Evolutionary conservation across 208 protist genomes (phyloP).

Genomic region (Wallacemonas sp.): DNA sequence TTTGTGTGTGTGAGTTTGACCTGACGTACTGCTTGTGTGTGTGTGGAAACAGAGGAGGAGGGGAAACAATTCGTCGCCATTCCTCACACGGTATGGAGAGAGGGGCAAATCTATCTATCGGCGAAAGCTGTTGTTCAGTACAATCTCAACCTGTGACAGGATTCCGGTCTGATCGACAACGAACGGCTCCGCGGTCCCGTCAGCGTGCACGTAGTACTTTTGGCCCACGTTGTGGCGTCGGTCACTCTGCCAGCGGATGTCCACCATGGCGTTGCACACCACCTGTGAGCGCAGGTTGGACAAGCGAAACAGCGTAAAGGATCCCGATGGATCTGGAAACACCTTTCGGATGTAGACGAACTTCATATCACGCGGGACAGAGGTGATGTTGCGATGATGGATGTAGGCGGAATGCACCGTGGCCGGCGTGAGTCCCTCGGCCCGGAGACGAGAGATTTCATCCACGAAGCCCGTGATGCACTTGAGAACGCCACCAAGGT

Average conservation of each 20-base stretch:
- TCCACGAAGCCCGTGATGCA: constrained; percentile 78
- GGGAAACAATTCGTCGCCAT: too few relatives aligned
- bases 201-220: constrained; percentile 86
- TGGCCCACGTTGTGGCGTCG: constrained; percentile 81
- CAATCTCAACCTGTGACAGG: constrained; percentile 68
- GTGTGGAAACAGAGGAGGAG: too few relatives aligned
- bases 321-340: constrained; percentile 77
- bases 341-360: constrained; percentile 90
- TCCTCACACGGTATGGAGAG: too few relatives aligned
- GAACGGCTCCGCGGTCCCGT: constrained; percentile 82
- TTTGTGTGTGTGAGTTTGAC: too few relatives aligned
- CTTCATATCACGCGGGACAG: constrained; percentile 80
- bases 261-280: constrained; percentile 77
- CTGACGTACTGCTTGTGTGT: too few relatives aligned
- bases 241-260: constrained; percentile 92
- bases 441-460: constrained; percentile 56
- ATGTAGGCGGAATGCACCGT: constrained; percentile 82
- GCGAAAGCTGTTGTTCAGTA: constrained; percentile 80
- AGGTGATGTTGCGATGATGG: constrained; percentile 62
- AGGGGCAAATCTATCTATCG: constrained; percentile 35
- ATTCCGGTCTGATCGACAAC: constrained; percentile 82
- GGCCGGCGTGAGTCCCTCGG: constrained; percentile 74
- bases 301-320: constrained; percentile 83
- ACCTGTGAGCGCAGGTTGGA: constrained; percentile 89
- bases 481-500: constrained; percentile 67